phyloP scores from a whole-genome alignment of 192 early-diverging fungal species.

The Rhizophagus sp. region DNA sequence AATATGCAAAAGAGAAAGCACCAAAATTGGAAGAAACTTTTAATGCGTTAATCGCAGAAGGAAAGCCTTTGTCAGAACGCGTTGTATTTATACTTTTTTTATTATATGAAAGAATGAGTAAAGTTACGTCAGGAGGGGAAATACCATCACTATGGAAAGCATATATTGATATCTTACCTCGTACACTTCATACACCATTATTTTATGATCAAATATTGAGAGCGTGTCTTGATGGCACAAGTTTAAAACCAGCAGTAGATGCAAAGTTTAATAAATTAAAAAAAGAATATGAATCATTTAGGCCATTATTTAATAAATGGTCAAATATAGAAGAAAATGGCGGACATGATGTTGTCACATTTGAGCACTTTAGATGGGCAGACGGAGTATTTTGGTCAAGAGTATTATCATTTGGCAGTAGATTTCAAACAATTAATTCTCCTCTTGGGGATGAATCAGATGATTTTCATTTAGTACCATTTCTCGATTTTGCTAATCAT shows the following conservation, averaged over 20 bases:
- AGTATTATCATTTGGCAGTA: constrained; percentile 55
- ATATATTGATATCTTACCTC: constrained; percentile 63
- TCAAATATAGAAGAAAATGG: constrained; percentile 19
- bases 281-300: constrained; percentile 46
- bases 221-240: constrained; percentile 53
- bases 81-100: constrained; percentile 46
- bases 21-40: constrained; percentile 18
- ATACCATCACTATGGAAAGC: constrained; percentile 40
- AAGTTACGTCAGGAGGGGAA: not conserved
- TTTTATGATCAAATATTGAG: constrained; percentile 35
- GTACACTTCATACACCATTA: constrained; percentile 39
- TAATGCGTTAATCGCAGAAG: not conserved
- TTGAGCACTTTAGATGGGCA: constrained; percentile 61
- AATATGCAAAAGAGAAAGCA: constrained; percentile 30
- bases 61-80: constrained; percentile 36
- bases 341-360: constrained; percentile 26
- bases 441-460: not conserved
- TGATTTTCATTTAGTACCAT: constrained; percentile 64
- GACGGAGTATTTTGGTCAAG: constrained; percentile 73
- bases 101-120: constrained; percentile 35
- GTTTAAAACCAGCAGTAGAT: constrained; percentile 47
- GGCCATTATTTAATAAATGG: constrained; percentile 31
- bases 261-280: constrained; percentile 52
- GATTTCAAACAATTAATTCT: constrained; percentile 28
- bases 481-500: constrained; percentile 77